These are phyloP conservation scores for Wickerhamiella australiensis DNA, from an alignment of 805 yeast genomes.

Conservation along the genomic window DNA sequence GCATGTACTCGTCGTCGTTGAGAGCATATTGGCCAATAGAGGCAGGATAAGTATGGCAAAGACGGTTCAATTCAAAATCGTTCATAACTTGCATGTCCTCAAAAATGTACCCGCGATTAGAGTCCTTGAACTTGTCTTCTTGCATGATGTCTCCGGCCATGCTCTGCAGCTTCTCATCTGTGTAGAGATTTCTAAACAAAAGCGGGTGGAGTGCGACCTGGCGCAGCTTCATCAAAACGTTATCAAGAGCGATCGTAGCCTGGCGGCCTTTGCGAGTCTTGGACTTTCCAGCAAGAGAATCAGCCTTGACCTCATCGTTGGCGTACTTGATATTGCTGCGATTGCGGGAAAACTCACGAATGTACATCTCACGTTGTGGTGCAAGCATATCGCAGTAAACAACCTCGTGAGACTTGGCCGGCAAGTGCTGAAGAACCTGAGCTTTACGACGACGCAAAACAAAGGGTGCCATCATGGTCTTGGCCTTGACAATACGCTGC, in stretches of 20 bases:
- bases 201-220: conserved; percentile 91
- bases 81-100: conserved; percentile 96
- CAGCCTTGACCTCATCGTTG: conserved; percentile 24
- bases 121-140: conserved; percentile 67
- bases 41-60: conserved; percentile 61
- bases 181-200: conserved; percentile 56
- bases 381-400: conserved; percentile 52
- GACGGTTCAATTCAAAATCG: conserved; percentile 70
- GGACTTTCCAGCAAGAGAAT: conserved; percentile 14
- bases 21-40: conserved; percentile 45
- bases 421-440: conserved; percentile 83
- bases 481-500: conserved; percentile 86
- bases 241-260: conserved; percentile 39
- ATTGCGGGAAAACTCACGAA: conserved; percentile 38
- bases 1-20: conserved; percentile 42
- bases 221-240: conserved; percentile 75
- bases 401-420: conserved; percentile 55
- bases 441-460: conserved; percentile 82
- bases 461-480: conserved; percentile 97
- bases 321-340: conserved; percentile 16
- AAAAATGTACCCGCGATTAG: conserved; percentile 60
- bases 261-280: conserved; percentile 24
- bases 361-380: conserved; percentile 48
- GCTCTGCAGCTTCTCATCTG: conserved; percentile 39
- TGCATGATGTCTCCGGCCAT: conserved; percentile 75